A percentile compares a stretch with the other conserved stretches of the same genome.
Evolutionary conservation across 108 stramenopile genomes (phyloP).

Genomic region (Aurantiochytrium sp.): DNA sequence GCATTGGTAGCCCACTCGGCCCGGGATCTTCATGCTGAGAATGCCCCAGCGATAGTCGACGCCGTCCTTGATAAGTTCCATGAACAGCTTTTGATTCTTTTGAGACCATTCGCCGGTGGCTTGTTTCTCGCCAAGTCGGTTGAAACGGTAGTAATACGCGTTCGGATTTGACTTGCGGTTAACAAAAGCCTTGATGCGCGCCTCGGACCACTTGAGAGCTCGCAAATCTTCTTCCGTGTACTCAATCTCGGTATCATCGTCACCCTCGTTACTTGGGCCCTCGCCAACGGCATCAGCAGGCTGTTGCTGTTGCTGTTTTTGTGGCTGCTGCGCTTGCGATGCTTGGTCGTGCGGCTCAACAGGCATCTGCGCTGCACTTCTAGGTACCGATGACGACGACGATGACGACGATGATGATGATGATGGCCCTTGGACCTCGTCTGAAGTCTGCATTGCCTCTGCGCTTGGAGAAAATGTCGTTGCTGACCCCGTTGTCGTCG

Average conservation of each 20-base stretch:
- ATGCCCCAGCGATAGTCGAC: slow-evolving; percentile 16
- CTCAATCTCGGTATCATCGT: not conserved
- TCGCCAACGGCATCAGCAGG: not conserved
- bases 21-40: not conserved
- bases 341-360: too few relatives aligned
- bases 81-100: not conserved
- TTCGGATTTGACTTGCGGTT: slow-evolving; percentile 8
- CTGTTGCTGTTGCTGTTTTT: too few relatives aligned
- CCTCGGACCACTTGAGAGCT: not conserved
- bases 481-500: too few relatives aligned
- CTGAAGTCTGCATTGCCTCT: too few relatives aligned
- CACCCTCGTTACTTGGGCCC: not conserved
- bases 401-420: too few relatives aligned
- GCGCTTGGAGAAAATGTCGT: too few relatives aligned
- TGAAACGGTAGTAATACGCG: slow-evolving; percentile 4
- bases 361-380: too few relatives aligned
- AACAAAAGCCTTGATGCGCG: not conserved
- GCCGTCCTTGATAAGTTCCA: slow-evolving; percentile 9
- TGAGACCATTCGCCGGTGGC: not conserved
- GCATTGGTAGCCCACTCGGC: slow-evolving; percentile 1
- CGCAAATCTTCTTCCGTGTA: slow-evolving; percentile 9
- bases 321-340: too few relatives aligned
- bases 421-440: too few relatives aligned
- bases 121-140: not conserved
- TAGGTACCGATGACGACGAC: too few relatives aligned